Conservation (phyloP, 352 stramenopile species). For the Globisporangium cederbergense region DNA sequence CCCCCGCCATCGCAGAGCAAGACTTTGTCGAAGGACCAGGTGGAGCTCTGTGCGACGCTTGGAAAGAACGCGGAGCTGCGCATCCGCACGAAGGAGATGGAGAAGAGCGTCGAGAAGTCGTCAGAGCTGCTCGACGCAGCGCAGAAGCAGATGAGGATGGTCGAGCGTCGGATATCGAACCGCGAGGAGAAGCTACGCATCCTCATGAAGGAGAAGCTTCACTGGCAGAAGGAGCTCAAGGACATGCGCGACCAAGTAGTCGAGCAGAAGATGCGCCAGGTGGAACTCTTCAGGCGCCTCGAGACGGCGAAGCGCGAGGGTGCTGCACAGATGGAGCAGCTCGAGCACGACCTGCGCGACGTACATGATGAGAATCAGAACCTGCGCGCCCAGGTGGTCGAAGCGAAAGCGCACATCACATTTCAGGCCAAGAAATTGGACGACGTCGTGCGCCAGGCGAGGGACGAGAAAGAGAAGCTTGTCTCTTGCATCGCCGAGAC, state of each 20-base stretch:
- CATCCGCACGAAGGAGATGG: slow-evolving; percentile 52
- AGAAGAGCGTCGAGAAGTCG: slow-evolving; percentile 41
- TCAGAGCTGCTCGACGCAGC: slow-evolving; percentile 44
- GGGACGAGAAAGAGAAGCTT: slow-evolving; percentile 60
- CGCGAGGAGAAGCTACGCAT: slow-evolving; percentile 60
- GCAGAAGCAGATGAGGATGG: slow-evolving; percentile 58
- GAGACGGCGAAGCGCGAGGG: slow-evolving; percentile 48
- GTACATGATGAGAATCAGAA: slow-evolving; percentile 43
- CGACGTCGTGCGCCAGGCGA: slow-evolving; percentile 36
- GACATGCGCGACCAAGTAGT: slow-evolving; percentile 51
- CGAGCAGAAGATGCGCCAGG: slow-evolving; percentile 72
- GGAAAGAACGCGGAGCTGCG: slow-evolving; percentile 66
- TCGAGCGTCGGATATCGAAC: slow-evolving; percentile 47
- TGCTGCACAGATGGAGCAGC: slow-evolving; percentile 30
- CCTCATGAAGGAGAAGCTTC: slow-evolving; percentile 67
- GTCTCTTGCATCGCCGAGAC: slow-evolving; percentile 49
- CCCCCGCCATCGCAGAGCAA: slow-evolving; percentile 14
- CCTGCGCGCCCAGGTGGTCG: slow-evolving; percentile 30
- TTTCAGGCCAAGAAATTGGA: slow-evolving; percentile 51
- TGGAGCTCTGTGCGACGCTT: slow-evolving; percentile 51
- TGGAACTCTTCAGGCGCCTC: slow-evolving; percentile 55
- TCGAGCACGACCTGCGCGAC: slow-evolving; percentile 28
- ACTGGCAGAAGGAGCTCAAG: slow-evolving; percentile 64
- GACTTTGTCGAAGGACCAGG: slow-evolving; percentile 36
- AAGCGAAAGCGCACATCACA: slow-evolving; percentile 39